phyloP scores from a whole-genome alignment of 1,139 yeast genomes.

The Kodamaea plutei region DNA sequence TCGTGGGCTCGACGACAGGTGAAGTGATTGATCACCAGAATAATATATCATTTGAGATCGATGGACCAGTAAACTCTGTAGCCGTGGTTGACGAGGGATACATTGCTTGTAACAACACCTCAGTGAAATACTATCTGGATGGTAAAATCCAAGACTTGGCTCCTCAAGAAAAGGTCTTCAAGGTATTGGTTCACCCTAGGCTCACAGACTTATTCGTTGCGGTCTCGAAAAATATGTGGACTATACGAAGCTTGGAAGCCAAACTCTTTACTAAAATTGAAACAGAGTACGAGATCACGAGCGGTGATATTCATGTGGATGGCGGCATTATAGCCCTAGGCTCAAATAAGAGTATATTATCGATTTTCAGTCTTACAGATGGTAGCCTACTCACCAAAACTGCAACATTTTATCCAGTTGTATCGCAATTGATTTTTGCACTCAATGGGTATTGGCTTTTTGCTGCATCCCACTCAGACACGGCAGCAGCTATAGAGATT shows the following conservation, averaged over 20 bases:
- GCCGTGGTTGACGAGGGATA: constrained; percentile 13
- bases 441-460: constrained; percentile 69
- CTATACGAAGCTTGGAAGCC: constrained; percentile 21
- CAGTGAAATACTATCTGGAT: constrained; percentile 1
- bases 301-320: constrained; percentile 57
- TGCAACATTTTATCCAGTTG: constrained; percentile 19
- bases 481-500: constrained; percentile 34
- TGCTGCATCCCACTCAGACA: constrained; percentile 15
- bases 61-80: constrained; percentile 12
- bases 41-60: constrained; percentile 4
- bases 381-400: constrained; percentile 39
- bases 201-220: constrained; percentile 26
- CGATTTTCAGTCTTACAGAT: constrained; percentile 40
- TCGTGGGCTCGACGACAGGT: constrained; percentile 23
- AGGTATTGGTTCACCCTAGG: constrained; percentile 33
- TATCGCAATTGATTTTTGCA: constrained; percentile 49
- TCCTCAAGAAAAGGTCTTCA: constrained; percentile 12
- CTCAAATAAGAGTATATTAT: constrained; percentile 30
- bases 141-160: constrained; percentile 2
- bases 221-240: constrained; percentile 27
- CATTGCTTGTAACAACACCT: constrained; percentile 4
- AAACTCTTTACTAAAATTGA: constrained; percentile 3
- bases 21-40: constrained; percentile 14
- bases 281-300: constrained; percentile 12
- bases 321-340: constrained; percentile 59